These are phyloP conservation scores for Talaromyces stipitatus DNA, from an alignment of 495 filamentous ascomycete species.

Conservation along the genomic window DNA sequence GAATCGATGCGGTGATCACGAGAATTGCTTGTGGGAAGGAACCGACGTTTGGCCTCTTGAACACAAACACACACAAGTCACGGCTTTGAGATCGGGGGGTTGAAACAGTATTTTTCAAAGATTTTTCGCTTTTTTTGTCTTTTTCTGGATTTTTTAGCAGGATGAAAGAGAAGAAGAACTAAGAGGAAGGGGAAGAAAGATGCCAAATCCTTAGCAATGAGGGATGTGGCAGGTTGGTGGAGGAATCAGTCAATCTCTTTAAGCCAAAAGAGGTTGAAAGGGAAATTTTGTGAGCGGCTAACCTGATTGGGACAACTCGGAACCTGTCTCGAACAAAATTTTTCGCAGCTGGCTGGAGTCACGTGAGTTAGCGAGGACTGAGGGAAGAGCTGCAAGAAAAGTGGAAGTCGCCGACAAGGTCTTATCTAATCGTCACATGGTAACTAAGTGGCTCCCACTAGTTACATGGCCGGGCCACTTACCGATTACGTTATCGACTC, in stretches of 20 bases:
- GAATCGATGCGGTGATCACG: constrained; percentile 3
- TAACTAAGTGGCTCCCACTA: too few species aligned
- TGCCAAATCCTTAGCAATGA: constrained; percentile 21
- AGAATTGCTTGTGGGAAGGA: constrained; percentile 7
- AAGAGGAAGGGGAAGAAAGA: constrained; percentile 35
- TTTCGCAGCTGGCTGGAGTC: not conserved
- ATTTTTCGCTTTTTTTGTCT: constrained; percentile 30
- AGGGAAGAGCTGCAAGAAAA: not conserved
- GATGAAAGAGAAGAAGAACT: constrained; percentile 31
- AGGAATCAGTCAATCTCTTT: constrained; percentile 9
- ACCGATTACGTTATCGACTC: too few species aligned
- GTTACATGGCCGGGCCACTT: too few species aligned
- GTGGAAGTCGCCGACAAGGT: not conserved
- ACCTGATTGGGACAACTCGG: not conserved
- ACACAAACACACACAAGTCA: constrained; percentile 20
- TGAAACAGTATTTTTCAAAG: constrained; percentile 31
- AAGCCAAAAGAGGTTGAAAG: constrained; percentile 27
- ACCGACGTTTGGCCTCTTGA: constrained; percentile 5
- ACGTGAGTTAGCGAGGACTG: constrained; percentile 5
- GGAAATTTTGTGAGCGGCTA: constrained; percentile 15
- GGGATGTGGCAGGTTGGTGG: constrained; percentile 13
- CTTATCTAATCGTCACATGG: not conserved
- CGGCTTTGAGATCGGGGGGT: constrained; percentile 5
- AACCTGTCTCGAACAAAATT: not conserved
- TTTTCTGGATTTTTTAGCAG: constrained; percentile 36